A percentile compares a stretch with the other conserved stretches of the same genome.
phyloP scores from a whole-genome alignment of 1,139 yeast genomes.

The Ogataea hybrid region DNA sequence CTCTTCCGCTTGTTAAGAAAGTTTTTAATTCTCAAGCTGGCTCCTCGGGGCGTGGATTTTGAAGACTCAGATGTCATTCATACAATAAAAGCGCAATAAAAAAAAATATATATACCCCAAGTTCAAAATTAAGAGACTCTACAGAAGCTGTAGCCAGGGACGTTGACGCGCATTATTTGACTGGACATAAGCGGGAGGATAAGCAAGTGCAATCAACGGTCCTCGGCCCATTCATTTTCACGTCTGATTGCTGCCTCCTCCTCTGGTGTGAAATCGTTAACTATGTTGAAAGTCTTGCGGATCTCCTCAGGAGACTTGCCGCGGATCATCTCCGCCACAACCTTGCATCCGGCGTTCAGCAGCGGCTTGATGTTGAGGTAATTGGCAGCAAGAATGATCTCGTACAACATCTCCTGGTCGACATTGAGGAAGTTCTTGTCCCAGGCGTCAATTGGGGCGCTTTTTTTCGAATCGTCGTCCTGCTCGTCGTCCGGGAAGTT shows the following conservation, averaged over 20 bases:
- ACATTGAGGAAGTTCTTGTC: slow-evolving; percentile 93
- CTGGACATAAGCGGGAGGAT: background rate
- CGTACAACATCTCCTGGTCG: slow-evolving; percentile 98
- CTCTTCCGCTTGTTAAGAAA: slow-evolving; percentile 12
- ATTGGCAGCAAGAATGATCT: slow-evolving; percentile 93
- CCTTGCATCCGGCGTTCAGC: slow-evolving; percentile 93
- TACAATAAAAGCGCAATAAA: slow-evolving; percentile 2
- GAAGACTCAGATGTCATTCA: slow-evolving; percentile 9
- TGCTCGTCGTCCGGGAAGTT: slow-evolving; percentile 75
- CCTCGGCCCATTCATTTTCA: slow-evolving; percentile 99
- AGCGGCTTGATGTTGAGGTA: slow-evolving; percentile 91
- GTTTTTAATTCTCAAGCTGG: slow-evolving; percentile 12
- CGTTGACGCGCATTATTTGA: background rate
- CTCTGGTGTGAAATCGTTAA: slow-evolving; percentile 95
- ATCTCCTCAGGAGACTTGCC: slow-evolving; percentile 96
- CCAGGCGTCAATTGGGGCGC: slow-evolving; percentile 92
- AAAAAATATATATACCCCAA: background rate
- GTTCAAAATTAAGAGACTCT: background rate
- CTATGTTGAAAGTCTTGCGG: slow-evolving; percentile 94
- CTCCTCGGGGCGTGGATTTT: slow-evolving; percentile 5
- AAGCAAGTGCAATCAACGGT: slow-evolving; percentile 48
- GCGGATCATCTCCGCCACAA: slow-evolving; percentile 97
- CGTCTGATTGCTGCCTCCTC: slow-evolving; percentile 97
- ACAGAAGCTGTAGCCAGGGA: background rate
- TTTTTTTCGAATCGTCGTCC: slow-evolving; percentile 72